Percentiles rank a stretch among this genome's conserved stretches.
Conservation (phyloP, 2,329 filamentous ascomycete species). For the Trichophyton mentagrophytes region DNA sequence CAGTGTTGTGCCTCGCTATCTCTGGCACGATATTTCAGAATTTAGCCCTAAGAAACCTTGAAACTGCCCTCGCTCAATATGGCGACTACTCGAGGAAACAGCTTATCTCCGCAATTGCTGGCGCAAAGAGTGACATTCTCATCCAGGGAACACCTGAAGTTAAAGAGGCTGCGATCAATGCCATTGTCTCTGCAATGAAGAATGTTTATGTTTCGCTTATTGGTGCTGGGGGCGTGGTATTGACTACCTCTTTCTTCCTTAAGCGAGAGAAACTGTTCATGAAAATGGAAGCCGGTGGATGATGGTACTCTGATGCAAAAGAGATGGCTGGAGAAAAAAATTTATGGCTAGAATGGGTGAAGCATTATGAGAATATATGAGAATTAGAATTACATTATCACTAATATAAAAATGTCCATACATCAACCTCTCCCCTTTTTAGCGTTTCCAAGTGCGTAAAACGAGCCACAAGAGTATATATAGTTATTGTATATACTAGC, state of each 20-base stretch:
- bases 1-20: constrained; percentile 3
- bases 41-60: constrained; percentile 19
- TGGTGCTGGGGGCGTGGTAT: constrained; percentile 14
- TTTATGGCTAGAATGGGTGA: no score
- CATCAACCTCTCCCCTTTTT: no score
- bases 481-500: no score
- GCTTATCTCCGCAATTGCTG: constrained; percentile 23
- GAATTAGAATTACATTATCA: no score
- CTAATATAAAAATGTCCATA: no score
- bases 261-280: constrained; percentile 3
- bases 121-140: constrained; percentile 24
- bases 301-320: no score
- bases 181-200: constrained; percentile 16
- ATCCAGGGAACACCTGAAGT: constrained; percentile 16
- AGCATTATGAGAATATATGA: no score
- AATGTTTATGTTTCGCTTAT: constrained; percentile 22
- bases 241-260: constrained; percentile 7
- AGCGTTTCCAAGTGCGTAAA: no score
- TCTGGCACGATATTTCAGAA: constrained; percentile 19
- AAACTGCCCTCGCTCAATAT: constrained; percentile 16
- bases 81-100: constrained; percentile 16
- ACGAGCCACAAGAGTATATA: no score
- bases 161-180: constrained; percentile 19
- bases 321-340: no score
- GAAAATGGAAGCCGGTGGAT: constrained; percentile 1